phyloP scores from a whole-genome alignment of 257 asterid species.

The Fraxinus quadrangulata region DNA sequence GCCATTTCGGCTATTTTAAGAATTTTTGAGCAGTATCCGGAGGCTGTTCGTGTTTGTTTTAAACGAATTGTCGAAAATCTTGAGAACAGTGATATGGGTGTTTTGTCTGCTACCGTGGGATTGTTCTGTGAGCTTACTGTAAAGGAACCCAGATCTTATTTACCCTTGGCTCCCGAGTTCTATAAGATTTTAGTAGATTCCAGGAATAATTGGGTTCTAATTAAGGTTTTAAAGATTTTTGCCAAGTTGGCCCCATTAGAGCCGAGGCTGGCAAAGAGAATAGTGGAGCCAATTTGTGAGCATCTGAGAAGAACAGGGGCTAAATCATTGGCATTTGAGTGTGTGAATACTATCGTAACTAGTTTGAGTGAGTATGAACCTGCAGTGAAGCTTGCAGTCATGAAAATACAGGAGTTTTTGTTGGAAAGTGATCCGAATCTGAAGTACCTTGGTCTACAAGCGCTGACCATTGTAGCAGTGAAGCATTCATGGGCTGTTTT shows the following conservation, averaged over 20 bases:
- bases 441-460: constrained; percentile 85
- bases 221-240: constrained; percentile 83
- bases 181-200: constrained; percentile 77
- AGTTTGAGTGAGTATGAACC: constrained; percentile 76
- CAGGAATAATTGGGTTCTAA: constrained; percentile 87
- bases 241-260: constrained; percentile 71
- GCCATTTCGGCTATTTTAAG: constrained; percentile 64
- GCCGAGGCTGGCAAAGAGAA: constrained; percentile 80
- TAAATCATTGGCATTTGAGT: constrained; percentile 81
- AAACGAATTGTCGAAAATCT: constrained; percentile 85
- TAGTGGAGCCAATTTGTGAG: constrained; percentile 85
- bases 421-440: constrained; percentile 83
- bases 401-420: constrained; percentile 73
- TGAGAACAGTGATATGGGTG: constrained; percentile 61
- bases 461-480: constrained; percentile 55
- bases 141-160: constrained; percentile 73
- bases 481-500: constrained; percentile 74
- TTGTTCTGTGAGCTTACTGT: constrained; percentile 84
- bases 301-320: constrained; percentile 80
- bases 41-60: constrained; percentile 88
- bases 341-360: constrained; percentile 67
- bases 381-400: constrained; percentile 80
- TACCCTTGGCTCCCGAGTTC: constrained; percentile 96
- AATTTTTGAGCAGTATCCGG: constrained; percentile 74
- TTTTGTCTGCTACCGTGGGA: constrained; percentile 80